These are phyloP conservation scores for Colletotrichum sidae DNA, from an alignment of 2,329 filamentous ascomycete genomes.

Conservation along the genomic window DNA sequence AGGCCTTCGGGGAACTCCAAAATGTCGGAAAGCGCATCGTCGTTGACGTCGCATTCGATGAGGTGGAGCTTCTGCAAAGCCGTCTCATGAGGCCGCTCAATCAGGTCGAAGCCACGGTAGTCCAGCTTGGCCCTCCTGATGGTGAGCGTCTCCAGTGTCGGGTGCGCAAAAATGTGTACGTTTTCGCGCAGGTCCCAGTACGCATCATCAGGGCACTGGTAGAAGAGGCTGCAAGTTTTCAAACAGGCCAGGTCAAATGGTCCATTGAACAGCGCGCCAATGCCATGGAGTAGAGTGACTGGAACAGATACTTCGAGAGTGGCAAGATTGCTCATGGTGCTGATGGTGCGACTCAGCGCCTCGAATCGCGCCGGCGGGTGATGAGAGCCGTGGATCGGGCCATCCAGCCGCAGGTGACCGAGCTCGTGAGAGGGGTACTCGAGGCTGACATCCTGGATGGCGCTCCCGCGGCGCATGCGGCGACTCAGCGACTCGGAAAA, in stretches of 20 bases:
- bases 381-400: constrained; percentile 48
- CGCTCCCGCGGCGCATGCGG: constrained; percentile 58
- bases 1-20: constrained; percentile 57
- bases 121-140: constrained; percentile 59
- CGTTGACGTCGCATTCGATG: constrained; percentile 64
- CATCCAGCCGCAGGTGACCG: constrained; percentile 53
- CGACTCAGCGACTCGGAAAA: constrained; percentile 61
- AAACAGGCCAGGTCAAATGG: constrained; percentile 63
- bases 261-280: constrained; percentile 61
- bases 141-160: constrained; percentile 58
- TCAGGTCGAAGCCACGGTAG: constrained; percentile 58
- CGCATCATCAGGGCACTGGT: constrained; percentile 54
- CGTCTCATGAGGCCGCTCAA: constrained; percentile 61
- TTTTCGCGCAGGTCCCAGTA: constrained; percentile 65
- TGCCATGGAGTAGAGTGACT: constrained; percentile 55
- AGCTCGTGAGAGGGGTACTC: constrained; percentile 58
- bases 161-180: constrained; percentile 63
- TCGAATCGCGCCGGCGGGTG: constrained; percentile 50
- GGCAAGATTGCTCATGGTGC: constrained; percentile 62
- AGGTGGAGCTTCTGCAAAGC: constrained; percentile 56
- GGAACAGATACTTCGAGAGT: constrained; percentile 59
- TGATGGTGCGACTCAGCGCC: constrained; percentile 58
- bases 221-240: constrained; percentile 59
- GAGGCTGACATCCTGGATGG: constrained; percentile 58
- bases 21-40: constrained; percentile 51